Percentiles rank a stretch among this genome's conserved stretches.
phyloP scores from a whole-genome alignment of 2,329 filamentous ascomycete genomes.

The Fusarium sp. region DNA sequence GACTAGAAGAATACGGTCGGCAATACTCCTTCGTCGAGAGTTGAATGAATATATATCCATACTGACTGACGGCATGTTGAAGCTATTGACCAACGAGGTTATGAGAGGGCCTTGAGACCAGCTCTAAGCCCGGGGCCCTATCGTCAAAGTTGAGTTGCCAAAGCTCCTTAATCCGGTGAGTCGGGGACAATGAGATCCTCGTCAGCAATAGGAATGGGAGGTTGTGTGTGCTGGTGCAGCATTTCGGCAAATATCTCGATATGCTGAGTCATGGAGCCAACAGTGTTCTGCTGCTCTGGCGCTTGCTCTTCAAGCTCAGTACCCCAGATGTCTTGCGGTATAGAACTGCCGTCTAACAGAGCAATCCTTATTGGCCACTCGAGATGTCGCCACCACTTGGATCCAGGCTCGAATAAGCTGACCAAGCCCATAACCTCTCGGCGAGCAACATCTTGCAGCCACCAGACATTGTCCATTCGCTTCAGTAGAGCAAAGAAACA shows the following conservation, averaged over 20 bases:
- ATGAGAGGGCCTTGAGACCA: constrained; percentile 29
- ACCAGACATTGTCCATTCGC: constrained; percentile 74
- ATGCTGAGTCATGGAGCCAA: constrained; percentile 56
- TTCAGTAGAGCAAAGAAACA: constrained; percentile 77
- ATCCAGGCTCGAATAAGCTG: constrained; percentile 69
- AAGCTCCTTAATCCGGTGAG: constrained; percentile 52
- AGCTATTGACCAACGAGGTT: constrained; percentile 14
- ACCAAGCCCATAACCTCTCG: constrained; percentile 75
- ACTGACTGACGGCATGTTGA: constrained; percentile 2
- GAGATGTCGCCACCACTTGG: constrained; percentile 71
- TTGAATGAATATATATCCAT: neutral
- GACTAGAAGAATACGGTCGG: neutral
- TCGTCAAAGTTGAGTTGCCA: neutral
- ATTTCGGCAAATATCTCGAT: constrained; percentile 58
- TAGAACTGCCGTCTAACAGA: constrained; percentile 66
- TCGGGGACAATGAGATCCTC: constrained; percentile 52
- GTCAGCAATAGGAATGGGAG: constrained; percentile 50
- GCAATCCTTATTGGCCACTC: constrained; percentile 73
- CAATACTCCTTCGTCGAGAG: constrained; percentile 1
- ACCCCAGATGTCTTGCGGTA: constrained; percentile 71
- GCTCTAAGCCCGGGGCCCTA: constrained; percentile 26
- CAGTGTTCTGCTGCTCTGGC: constrained; percentile 53
- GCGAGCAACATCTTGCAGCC: constrained; percentile 75
- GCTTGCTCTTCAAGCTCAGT: constrained; percentile 62
- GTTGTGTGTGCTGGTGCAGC: constrained; percentile 50